Conservation (phyloP, 2,329 filamentous ascomycete species). For the Dothideomycetes sp. region DNA sequence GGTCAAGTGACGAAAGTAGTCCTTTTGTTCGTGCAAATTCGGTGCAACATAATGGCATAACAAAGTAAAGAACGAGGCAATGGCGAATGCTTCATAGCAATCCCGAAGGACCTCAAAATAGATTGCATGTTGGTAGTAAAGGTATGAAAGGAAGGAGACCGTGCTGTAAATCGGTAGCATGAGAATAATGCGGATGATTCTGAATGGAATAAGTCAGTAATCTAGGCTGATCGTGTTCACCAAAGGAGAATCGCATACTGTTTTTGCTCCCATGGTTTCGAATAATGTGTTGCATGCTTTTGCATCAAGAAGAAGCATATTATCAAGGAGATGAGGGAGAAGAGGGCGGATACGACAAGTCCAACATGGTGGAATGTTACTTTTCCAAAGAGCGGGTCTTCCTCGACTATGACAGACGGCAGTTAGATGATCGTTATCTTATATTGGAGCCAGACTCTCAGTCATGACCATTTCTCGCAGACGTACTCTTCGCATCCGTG, state of each 20-base stretch:
- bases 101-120: constrained; percentile 75
- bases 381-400: constrained; percentile 39
- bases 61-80: constrained; percentile 75
- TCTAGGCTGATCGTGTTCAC: not conserved
- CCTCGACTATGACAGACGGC: constrained; percentile 24
- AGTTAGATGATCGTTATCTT: too few relatives aligned
- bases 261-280: constrained; percentile 48
- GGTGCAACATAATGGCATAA: constrained; percentile 72
- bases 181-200: constrained; percentile 77
- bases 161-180: constrained; percentile 77
- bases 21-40: constrained; percentile 68
- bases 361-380: constrained; percentile 47
- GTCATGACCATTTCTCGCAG: too few relatives aligned
- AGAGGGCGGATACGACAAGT: constrained; percentile 41
- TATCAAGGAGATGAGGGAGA: constrained; percentile 39
- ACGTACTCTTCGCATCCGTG: constrained; percentile 34
- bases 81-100: constrained; percentile 83
- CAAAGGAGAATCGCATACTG: constrained; percentile 32
- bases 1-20: constrained; percentile 61
- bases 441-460: too few relatives aligned
- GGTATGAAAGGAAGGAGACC: constrained; percentile 62
- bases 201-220: constrained; percentile 20
- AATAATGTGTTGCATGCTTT: constrained; percentile 49
- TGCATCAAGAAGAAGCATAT: constrained; percentile 45
- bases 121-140: constrained; percentile 64